Evolutionary conservation across 306 rosid genomes (phyloP).

Genomic region (Malus sylvestris): DNA sequence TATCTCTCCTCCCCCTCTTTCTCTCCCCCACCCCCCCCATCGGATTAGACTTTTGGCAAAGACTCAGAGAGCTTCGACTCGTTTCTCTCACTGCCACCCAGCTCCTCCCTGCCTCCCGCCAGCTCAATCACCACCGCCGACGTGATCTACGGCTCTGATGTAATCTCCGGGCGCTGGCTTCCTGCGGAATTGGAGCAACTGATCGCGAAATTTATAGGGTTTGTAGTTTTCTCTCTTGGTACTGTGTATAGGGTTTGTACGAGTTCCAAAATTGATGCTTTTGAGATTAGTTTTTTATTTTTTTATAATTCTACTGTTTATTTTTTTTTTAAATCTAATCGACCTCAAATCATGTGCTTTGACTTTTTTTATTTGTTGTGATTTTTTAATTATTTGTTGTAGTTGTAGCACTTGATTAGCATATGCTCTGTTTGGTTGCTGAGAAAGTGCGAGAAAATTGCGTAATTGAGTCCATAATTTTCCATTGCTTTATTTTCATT

Average conservation of each 20-base stretch:
- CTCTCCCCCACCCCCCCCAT: background rate
- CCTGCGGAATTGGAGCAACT: conserved; percentile 13
- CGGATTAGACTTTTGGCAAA: conserved; percentile 11
- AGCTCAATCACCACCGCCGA: conserved; percentile 8
- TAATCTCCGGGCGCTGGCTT: background rate
- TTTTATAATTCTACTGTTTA: background rate
- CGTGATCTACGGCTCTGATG: conserved; percentile 10
- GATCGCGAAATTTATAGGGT: conserved; percentile 19
- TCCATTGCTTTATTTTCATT: background rate
- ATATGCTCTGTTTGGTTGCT: conserved; percentile 4
- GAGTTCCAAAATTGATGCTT: conserved; percentile 1
- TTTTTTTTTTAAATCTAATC: background rate
- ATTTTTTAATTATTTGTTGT: background rate
- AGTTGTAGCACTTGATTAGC: background rate
- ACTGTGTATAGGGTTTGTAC: no score
- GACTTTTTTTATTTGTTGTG: background rate
- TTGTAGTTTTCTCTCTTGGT: background rate
- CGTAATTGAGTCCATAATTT: background rate
- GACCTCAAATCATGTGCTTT: background rate
- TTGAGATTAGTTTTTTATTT: background rate
- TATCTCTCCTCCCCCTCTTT: conserved; percentile 2
- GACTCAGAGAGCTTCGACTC: background rate
- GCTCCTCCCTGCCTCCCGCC: background rate
- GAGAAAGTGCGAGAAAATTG: conserved; percentile 3
- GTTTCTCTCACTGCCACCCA: conserved; percentile 1